phyloP scores from a whole-genome alignment of 352 stramenopile species.

The Pilasporangium apinafurcum region DNA sequence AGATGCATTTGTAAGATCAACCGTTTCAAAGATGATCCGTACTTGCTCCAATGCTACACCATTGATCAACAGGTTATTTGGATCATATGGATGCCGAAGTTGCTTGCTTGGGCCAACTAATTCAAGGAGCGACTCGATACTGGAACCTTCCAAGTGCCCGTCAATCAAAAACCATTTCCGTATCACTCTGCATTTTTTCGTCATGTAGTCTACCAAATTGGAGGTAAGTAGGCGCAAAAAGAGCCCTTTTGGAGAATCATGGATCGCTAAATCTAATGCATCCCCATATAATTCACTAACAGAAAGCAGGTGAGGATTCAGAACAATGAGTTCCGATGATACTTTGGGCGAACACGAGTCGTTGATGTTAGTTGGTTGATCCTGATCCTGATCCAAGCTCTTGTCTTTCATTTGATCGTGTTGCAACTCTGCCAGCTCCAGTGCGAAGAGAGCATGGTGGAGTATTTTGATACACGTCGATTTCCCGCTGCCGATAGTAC shows the following conservation, averaged over 20 bases:
- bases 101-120: not conserved
- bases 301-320: constrained; percentile 23
- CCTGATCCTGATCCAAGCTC: no score
- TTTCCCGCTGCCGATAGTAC: constrained; percentile 32
- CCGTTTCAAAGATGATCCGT: constrained; percentile 9
- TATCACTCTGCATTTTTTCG: not conserved
- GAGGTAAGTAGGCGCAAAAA: not conserved
- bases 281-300: constrained; percentile 24
- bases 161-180: constrained; percentile 26
- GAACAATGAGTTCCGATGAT: constrained; percentile 17
- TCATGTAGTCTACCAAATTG: not conserved
- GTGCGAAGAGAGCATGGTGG: constrained; percentile 34
- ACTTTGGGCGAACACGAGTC: not conserved
- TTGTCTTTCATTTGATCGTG: not conserved
- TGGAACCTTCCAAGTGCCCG: constrained; percentile 10
- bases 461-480: constrained; percentile 38
- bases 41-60: not conserved
- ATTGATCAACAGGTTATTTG: not conserved
- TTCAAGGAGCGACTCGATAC: constrained; percentile 21
- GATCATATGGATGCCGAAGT: constrained; percentile 1
- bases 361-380: constrained; percentile 10
- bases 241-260: not conserved
- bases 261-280: not conserved
- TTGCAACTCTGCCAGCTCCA: constrained; percentile 21
- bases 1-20: constrained; percentile 2